Percentiles rank a stretch among this genome's conserved stretches.
These are phyloP conservation scores for Calonectria ilicicola DNA, from an alignment of 2,329 filamentous ascomycete species.

Conservation along the genomic window DNA sequence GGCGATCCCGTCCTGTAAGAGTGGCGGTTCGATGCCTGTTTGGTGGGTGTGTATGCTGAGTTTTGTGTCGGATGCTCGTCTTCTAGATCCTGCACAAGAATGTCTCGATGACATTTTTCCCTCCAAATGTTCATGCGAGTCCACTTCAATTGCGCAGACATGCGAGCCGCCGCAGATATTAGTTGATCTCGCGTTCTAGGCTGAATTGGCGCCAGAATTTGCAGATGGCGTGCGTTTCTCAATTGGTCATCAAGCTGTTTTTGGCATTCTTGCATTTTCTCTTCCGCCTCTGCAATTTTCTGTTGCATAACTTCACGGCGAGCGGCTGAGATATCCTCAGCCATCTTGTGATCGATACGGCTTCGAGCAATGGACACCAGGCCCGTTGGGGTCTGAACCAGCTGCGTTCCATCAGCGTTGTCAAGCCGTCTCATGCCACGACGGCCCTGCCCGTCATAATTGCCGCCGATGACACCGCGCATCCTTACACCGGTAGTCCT, in stretches of 20 bases:
- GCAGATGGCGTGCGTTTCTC: conserved; percentile 89
- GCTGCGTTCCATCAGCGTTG: conserved; percentile 68
- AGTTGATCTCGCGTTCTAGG: conserved; percentile 90
- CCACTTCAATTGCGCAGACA: conserved; percentile 93
- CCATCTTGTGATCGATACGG: conserved; percentile 83
- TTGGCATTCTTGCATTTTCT: conserved; percentile 78
- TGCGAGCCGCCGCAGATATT: conserved; percentile 83
- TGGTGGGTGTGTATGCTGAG: conserved; percentile 37
- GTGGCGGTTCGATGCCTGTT: conserved; percentile 39
- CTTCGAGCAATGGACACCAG: conserved; percentile 80
- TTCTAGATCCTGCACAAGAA: conserved; percentile 85
- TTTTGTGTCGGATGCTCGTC: conserved; percentile 67
- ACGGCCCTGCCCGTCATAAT: conserved; percentile 84
- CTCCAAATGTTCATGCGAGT: conserved; percentile 94
- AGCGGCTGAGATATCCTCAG: conserved; percentile 86
- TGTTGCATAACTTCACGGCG: conserved; percentile 84
- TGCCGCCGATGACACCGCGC: conserved; percentile 85
- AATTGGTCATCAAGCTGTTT: conserved; percentile 86
- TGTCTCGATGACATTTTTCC: conserved; percentile 89
- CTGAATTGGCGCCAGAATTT: conserved; percentile 90
- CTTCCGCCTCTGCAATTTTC: conserved; percentile 86
- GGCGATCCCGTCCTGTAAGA: conserved; percentile 43
- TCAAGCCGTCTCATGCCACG: conserved; percentile 80
- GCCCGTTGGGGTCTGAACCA: conserved; percentile 77
- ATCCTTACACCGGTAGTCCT: conserved; percentile 91